Evolutionary conservation across 140 eudicot species (phyloP).

Genomic region (Bidens hawaiensis): DNA sequence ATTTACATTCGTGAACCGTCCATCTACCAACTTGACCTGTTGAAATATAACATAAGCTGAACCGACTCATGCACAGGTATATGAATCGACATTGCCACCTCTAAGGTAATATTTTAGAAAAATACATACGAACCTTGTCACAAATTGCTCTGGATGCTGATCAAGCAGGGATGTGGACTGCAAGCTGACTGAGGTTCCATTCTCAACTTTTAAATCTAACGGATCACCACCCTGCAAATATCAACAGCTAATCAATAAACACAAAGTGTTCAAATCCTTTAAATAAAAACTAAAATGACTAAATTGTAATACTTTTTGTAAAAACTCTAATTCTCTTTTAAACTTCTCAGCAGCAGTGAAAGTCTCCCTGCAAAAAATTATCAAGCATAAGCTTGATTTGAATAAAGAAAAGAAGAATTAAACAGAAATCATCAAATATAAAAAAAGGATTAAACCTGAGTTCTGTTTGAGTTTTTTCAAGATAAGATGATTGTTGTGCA

Average conservation of each 20-base stretch:
- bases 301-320: constrained; percentile 62
- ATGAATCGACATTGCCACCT: constrained; percentile 4
- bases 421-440: constrained; percentile 9
- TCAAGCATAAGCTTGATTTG: constrained; percentile 7
- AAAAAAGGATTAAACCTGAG: constrained; percentile 51
- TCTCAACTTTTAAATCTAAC: constrained; percentile 56
- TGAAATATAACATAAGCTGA: background rate
- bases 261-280: background rate
- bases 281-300: constrained; percentile 5
- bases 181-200: constrained; percentile 66
- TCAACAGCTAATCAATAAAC: constrained; percentile 16
- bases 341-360: constrained; percentile 62
- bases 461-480: constrained; percentile 82
- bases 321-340: constrained; percentile 87
- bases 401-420: background rate
- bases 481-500: constrained; percentile 53
- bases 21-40: background rate
- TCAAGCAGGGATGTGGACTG: constrained; percentile 82
- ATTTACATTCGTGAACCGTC: too few species aligned
- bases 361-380: constrained; percentile 55
- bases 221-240: constrained; percentile 91
- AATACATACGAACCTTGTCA: constrained; percentile 53
- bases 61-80: background rate
- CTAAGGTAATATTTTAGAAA: background rate
- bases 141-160: constrained; percentile 60